These are phyloP conservation scores for Ceratobasidium theobromae DNA, from an alignment of 1,284 basidiomycete genomes.

Conservation along the genomic window DNA sequence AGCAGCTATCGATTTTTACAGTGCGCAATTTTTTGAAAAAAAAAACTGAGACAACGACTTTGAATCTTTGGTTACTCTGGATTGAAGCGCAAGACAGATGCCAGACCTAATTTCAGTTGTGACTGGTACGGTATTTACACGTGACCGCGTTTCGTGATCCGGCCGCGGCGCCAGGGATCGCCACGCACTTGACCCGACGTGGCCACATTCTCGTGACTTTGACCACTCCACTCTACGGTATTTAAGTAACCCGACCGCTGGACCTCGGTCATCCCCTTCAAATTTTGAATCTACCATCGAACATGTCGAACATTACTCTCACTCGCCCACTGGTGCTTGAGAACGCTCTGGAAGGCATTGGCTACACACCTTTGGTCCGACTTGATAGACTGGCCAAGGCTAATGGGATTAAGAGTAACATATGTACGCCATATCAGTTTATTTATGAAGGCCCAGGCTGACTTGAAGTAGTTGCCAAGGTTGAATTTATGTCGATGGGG, in stretches of 20 bases:
- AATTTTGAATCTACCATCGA: not conserved
- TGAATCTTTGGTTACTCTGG: no score
- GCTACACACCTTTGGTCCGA: slow-evolving; percentile 87
- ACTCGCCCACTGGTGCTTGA: slow-evolving; percentile 55
- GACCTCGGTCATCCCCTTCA: not conserved
- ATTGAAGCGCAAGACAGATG: no score
- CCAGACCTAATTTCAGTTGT: no score
- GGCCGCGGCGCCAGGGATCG: not conserved
- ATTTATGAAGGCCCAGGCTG: slow-evolving; percentile 2
- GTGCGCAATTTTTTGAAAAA: no score
- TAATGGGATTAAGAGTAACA: slow-evolving; percentile 84
- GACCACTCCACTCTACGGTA: no score
- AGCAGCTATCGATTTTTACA: no score
- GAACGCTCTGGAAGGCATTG: slow-evolving; percentile 75
- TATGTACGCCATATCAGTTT: slow-evolving; percentile 58
- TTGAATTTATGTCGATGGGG: slow-evolving; percentile 88
- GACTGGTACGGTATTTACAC: no score
- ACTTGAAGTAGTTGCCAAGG: slow-evolving; percentile 70
- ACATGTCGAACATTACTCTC: not conserved
- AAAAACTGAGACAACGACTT: no score
- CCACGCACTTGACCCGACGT: no score
- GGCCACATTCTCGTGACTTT: no score
- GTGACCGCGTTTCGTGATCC: not conserved
- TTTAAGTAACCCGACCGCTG: no score
- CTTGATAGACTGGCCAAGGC: slow-evolving; percentile 76